A percentile compares a stretch with the other conserved stretches of the same genome.
phyloP scores from a whole-genome alignment of 352 stramenopile genomes.

The Phytophthora lateralis region DNA sequence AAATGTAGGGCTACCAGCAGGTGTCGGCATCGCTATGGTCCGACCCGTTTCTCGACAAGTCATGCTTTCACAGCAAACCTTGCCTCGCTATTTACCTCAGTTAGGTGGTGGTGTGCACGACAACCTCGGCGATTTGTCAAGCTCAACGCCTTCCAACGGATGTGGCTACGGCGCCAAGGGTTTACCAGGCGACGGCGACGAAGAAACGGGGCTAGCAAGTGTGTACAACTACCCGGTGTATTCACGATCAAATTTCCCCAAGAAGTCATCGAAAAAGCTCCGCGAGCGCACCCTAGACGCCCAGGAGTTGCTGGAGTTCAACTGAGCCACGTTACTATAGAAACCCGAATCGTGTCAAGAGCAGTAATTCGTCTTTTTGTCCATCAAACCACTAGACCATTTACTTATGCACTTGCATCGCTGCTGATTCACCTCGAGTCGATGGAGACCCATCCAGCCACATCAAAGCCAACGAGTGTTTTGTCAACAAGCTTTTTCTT shows the following conservation, averaged over 20 bases:
- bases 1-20: constrained; percentile 25
- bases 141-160: constrained; percentile 17
- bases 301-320: constrained; percentile 58
- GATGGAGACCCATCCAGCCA: background rate
- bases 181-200: constrained; percentile 20
- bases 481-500: constrained; percentile 32
- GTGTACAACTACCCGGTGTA: constrained; percentile 75
- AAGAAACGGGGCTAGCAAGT: constrained; percentile 23
- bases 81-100: constrained; percentile 54
- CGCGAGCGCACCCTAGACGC: constrained; percentile 43
- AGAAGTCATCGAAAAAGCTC: constrained; percentile 58
- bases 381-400: constrained; percentile 16
- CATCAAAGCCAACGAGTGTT: constrained; percentile 14
- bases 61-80: constrained; percentile 38
- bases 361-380: constrained; percentile 24
- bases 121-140: constrained; percentile 24
- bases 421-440: too few relatives aligned
- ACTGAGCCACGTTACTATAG: constrained; percentile 43
- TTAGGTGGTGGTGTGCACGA: constrained; percentile 36
- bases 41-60: constrained; percentile 53
- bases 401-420: background rate
- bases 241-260: constrained; percentile 36
- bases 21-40: constrained; percentile 40
- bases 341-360: constrained; percentile 9
- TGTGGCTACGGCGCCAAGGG: constrained; percentile 18